Conservation (phyloP, 1,284 basidiomycete species). For the Heliocybe sulcata region DNA sequence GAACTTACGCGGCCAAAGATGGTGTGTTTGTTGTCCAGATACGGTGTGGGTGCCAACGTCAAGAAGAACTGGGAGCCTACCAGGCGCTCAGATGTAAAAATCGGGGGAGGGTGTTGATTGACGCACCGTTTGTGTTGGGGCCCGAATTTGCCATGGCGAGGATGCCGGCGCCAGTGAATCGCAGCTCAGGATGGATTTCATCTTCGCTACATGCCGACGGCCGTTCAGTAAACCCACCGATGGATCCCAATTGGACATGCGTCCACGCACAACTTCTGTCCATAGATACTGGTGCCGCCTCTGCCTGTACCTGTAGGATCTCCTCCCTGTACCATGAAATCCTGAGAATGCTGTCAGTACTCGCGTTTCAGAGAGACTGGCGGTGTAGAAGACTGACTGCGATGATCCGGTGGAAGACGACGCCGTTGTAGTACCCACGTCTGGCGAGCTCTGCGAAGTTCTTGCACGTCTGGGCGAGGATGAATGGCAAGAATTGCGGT, state of each 20-base stretch:
- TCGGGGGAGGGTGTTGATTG: background rate
- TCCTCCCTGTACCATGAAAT: slow-evolving; percentile 94
- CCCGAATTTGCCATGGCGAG: slow-evolving; percentile 96
- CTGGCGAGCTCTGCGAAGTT: slow-evolving; percentile 87
- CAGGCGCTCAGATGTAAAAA: slow-evolving; percentile 4
- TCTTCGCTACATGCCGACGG: slow-evolving; percentile 39
- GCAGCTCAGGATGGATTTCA: slow-evolving; percentile 80
- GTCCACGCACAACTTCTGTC: slow-evolving; percentile 72
- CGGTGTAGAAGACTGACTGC: slow-evolving; percentile 40
- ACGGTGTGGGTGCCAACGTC: slow-evolving; percentile 85
- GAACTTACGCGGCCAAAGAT: slow-evolving; percentile 86
- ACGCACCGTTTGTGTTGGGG: slow-evolving; percentile 85
- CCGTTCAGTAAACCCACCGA: slow-evolving; percentile 3
- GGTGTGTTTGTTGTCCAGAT: slow-evolving; percentile 89
- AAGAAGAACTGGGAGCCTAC: slow-evolving; percentile 94
- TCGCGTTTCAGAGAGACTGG: background rate
- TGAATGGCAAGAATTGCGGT: slow-evolving; percentile 7
- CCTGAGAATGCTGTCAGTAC: slow-evolving; percentile 37
- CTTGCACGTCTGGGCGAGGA: slow-evolving; percentile 69
- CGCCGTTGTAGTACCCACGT: slow-evolving; percentile 81
- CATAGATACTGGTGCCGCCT: slow-evolving; percentile 91
- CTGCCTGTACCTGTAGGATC: slow-evolving; percentile 94
- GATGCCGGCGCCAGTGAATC: slow-evolving; percentile 94
- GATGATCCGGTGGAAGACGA: slow-evolving; percentile 86
- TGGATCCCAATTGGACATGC: background rate